Percentiles rank a stretch among this genome's conserved stretches.
Evolutionary conservation across 352 stramenopile species (phyloP).

Genomic region (Lagenidium sp.): DNA sequence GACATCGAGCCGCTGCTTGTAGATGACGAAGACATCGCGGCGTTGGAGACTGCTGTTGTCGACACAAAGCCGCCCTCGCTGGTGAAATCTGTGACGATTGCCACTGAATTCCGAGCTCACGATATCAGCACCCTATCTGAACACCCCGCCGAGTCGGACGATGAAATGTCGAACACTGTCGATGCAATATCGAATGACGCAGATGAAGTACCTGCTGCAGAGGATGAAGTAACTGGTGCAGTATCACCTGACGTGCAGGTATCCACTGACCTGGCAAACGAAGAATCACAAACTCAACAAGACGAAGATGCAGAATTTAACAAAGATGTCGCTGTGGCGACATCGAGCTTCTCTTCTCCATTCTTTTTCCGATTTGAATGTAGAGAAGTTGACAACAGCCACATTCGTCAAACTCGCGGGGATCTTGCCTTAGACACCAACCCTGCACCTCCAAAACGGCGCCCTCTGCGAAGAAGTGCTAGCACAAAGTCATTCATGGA

Average conservation of each 20-base stretch:
- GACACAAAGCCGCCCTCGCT: constrained; percentile 3
- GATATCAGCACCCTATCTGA: background rate
- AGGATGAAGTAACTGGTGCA: no score
- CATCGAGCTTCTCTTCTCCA: constrained; percentile 71
- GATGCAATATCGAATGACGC: no score
- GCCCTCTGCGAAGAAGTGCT: constrained; percentile 23
- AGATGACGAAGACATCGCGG: constrained; percentile 31
- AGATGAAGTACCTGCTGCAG: no score
- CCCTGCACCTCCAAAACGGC: background rate
- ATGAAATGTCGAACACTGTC: no score
- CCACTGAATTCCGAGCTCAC: background rate
- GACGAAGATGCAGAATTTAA: constrained; percentile 79
- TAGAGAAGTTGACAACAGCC: constrained; percentile 47
- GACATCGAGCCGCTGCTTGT: constrained; percentile 41
- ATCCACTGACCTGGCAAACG: background rate
- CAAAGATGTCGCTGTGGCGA: constrained; percentile 75
- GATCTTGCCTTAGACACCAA: no score
- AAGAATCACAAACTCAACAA: constrained; percentile 18
- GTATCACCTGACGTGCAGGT: no score
- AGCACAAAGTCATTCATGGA: constrained; percentile 48
- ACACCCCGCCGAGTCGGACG: no score
- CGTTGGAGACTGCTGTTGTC: constrained; percentile 1
- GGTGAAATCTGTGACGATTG: constrained; percentile 8
- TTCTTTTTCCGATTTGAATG: constrained; percentile 86
- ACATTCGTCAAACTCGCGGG: no score